Percentiles rank a stretch among this genome's conserved stretches.
phyloP scores from a whole-genome alignment of 1,284 basidiomycete species.

The Leccinum fuscescens region DNA sequence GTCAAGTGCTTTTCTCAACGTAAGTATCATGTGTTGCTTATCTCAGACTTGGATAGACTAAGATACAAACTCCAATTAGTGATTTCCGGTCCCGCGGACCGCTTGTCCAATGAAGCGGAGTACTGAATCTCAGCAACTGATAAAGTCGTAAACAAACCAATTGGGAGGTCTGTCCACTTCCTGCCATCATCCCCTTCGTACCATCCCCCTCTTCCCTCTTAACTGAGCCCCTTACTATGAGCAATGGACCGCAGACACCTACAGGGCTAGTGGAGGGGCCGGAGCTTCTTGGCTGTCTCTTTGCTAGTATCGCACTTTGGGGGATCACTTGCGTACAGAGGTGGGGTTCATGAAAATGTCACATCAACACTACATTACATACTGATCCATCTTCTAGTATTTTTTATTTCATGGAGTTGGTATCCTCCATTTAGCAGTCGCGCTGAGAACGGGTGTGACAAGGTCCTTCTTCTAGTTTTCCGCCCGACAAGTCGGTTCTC shows the following conservation, averaged over 20 bases:
- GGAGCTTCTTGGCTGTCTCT: neutral
- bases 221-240: neutral
- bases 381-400: conserved; percentile 5
- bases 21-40: neutral
- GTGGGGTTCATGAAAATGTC: neutral
- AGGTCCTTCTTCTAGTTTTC: conserved; percentile 7
- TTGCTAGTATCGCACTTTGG: neutral
- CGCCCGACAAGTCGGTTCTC: conserved; percentile 6
- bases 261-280: neutral
- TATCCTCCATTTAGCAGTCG: neutral
- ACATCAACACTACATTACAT: neutral
- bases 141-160: neutral
- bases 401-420: conserved; percentile 23
- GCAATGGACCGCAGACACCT: neutral
- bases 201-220: neutral
- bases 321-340: neutral
- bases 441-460: neutral
- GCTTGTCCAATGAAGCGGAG: neutral
- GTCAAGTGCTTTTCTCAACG: neutral
- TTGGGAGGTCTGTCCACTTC: neutral
- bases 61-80: neutral
- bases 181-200: neutral
- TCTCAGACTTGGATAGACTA: neutral
- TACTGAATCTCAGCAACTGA: neutral
- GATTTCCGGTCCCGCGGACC: neutral